Conservation (phyloP, 1,284 basidiomycete species). For the Ceratobasidium sp. region DNA sequence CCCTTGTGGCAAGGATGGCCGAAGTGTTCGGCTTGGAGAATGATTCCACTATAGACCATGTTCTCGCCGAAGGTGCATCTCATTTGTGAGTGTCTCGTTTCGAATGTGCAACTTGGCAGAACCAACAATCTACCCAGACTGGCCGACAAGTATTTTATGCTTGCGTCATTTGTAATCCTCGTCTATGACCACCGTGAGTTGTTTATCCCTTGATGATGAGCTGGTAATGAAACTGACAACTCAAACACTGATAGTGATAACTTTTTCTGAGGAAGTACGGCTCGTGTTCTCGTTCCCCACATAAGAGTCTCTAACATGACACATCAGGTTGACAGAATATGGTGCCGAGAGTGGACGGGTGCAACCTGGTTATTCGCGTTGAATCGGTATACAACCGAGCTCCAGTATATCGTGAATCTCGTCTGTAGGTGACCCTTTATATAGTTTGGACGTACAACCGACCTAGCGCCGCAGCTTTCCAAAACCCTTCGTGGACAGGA, state of each 20-base stretch:
- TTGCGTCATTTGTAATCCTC: constrained; percentile 29
- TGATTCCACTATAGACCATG: neutral
- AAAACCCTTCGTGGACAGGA: constrained; percentile 15
- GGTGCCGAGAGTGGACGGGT: constrained; percentile 32
- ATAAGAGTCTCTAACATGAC: neutral
- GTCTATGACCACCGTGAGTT: constrained; percentile 33
- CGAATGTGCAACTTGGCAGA: no score
- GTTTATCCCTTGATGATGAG: no score
- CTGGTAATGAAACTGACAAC: neutral
- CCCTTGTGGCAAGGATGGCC: neutral
- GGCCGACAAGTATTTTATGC: constrained; percentile 38
- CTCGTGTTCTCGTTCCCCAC: neutral
- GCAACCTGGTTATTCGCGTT: constrained; percentile 35
- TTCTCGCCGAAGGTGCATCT: neutral
- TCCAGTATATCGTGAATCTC: constrained; percentile 36
- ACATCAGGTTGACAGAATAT: constrained; percentile 25
- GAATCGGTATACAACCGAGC: constrained; percentile 32
- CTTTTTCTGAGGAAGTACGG: constrained; percentile 21
- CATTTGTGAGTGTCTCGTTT: constrained; percentile 20
- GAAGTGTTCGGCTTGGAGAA: neutral
- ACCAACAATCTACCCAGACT: neutral
- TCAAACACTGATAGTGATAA: constrained; percentile 6
- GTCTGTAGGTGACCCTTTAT: constrained; percentile 18
- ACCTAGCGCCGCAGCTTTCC: neutral
- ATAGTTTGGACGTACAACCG: neutral